phyloP scores from a whole-genome alignment of 2,329 filamentous ascomycete species.

The Ascochyta koolunga region DNA sequence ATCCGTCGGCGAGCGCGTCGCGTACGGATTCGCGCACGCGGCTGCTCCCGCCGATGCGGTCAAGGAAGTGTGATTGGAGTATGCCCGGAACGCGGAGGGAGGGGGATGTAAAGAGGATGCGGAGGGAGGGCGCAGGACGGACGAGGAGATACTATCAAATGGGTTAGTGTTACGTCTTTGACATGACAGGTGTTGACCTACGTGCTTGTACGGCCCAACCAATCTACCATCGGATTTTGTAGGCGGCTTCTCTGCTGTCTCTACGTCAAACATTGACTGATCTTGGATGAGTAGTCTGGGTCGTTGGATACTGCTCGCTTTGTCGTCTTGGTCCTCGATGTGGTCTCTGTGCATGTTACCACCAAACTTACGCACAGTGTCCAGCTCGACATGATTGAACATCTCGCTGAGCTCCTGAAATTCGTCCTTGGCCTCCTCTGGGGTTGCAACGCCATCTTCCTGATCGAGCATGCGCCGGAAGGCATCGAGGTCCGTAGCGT shows the following conservation, averaged over 20 bases:
- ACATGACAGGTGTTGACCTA: slow-evolving; percentile 43
- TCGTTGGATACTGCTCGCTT: slow-evolving; percentile 39
- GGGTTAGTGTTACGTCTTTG: slow-evolving; percentile 9
- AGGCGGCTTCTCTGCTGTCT: slow-evolving; percentile 20
- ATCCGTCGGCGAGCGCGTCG: slow-evolving; percentile 68
- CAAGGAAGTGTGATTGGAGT: slow-evolving; percentile 56
- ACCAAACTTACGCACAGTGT: slow-evolving; percentile 66
- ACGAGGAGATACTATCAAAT: slow-evolving; percentile 53
- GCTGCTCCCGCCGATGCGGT: slow-evolving; percentile 57
- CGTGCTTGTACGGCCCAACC: slow-evolving; percentile 63
- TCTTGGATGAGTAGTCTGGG: slow-evolving; percentile 59
- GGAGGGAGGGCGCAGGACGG: slow-evolving; percentile 55
- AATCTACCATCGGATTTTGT: slow-evolving; percentile 35
- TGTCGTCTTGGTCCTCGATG: slow-evolving; percentile 55
- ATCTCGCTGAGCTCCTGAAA: slow-evolving; percentile 72
- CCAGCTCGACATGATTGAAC: slow-evolving; percentile 71
- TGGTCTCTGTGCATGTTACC: slow-evolving; percentile 67
- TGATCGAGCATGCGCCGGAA: slow-evolving; percentile 57
- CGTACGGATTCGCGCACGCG: slow-evolving; percentile 61
- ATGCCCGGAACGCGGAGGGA: slow-evolving; percentile 58
- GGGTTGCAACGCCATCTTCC: slow-evolving; percentile 37
- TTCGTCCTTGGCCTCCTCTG: slow-evolving; percentile 59
- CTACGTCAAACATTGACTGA: slow-evolving; percentile 41
- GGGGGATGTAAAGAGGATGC: slow-evolving; percentile 58
- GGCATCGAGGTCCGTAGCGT: slow-evolving; percentile 69